These are phyloP conservation scores for Pseudognaphalium luteoalbum DNA, from an alignment of 129 eudicot genomes.

Conservation along the genomic window DNA sequence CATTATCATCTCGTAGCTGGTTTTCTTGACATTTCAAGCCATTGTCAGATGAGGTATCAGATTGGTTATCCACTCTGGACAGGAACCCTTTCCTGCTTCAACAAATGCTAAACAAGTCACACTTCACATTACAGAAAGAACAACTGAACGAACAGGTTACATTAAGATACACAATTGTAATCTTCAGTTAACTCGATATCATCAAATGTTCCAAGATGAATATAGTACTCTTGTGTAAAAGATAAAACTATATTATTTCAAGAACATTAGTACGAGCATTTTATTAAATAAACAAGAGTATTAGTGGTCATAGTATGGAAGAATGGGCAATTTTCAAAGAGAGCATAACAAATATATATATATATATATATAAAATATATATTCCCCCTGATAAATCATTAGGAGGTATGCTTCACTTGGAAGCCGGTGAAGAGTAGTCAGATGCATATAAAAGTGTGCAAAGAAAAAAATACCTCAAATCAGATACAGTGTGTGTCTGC, in stretches of 20 bases:
- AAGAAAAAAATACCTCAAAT: constrained; percentile 53
- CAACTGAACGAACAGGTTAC: neutral
- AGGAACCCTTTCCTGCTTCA: constrained; percentile 81
- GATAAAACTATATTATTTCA: neutral
- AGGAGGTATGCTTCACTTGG: constrained; percentile 9
- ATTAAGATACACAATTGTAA: neutral
- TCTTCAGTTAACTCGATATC: neutral
- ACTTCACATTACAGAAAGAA: constrained; percentile 8
- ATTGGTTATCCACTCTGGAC: constrained; percentile 50
- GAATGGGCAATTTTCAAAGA: neutral
- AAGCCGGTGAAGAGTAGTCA: constrained; percentile 20
- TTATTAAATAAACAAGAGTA: neutral
- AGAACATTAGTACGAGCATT: neutral
- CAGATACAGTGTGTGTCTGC: constrained; percentile 73
- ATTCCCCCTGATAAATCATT: neutral
- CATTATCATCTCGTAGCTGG: constrained; percentile 30
- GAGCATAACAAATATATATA: neutral
- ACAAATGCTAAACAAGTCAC: constrained; percentile 10
- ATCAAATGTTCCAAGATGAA: constrained; percentile 8
- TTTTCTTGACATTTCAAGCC: constrained; percentile 33
- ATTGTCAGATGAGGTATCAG: constrained; percentile 39
- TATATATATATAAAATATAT: too few species aligned
- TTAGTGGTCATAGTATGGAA: neutral
- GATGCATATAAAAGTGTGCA: neutral
- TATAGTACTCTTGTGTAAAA: neutral